A percentile compares a stretch with the other conserved stretches of the same genome.
These are phyloP conservation scores for Diaporthe vexans DNA, from an alignment of 2,329 filamentous ascomycete genomes.

Conservation along the genomic window DNA sequence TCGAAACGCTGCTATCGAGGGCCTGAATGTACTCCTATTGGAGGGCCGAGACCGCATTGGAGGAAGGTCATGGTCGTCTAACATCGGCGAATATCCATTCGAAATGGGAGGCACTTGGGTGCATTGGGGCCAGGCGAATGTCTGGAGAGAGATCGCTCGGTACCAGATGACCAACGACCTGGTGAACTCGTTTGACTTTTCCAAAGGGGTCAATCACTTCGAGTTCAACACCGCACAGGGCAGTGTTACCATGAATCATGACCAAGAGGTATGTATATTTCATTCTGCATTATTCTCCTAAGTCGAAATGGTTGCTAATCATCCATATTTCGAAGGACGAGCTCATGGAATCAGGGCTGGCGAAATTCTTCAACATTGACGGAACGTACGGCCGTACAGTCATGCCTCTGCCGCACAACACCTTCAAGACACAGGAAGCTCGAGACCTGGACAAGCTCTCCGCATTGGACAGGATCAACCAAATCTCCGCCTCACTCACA, in stretches of 20 bases:
- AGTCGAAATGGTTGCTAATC: constrained; percentile 29
- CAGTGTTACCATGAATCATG: constrained; percentile 53
- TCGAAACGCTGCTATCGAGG: not conserved
- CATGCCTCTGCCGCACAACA: constrained; percentile 3
- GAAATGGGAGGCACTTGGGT: constrained; percentile 62
- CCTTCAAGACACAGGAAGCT: not conserved
- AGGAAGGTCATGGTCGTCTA: constrained; percentile 56
- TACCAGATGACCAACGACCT: constrained; percentile 47
- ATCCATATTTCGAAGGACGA: not conserved
- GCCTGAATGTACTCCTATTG: constrained; percentile 45
- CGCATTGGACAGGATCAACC: constrained; percentile 4
- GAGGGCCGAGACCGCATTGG: constrained; percentile 59
- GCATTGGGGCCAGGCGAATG: constrained; percentile 53
- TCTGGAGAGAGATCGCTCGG: constrained; percentile 50
- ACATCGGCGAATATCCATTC: constrained; percentile 52
- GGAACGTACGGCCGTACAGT: not conserved
- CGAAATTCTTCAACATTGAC: not conserved
- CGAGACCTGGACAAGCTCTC: not conserved
- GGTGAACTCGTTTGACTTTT: constrained; percentile 56
- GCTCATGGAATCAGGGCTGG: constrained; percentile 4
- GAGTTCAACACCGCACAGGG: constrained; percentile 49
- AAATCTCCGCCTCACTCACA: not conserved
- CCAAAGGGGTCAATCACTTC: constrained; percentile 57
- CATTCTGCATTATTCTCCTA: constrained; percentile 57
- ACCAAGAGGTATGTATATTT: constrained; percentile 54